Evolutionary conservation across 805 yeast species (phyloP).

Genomic region (Kuraishia ogatae): DNA sequence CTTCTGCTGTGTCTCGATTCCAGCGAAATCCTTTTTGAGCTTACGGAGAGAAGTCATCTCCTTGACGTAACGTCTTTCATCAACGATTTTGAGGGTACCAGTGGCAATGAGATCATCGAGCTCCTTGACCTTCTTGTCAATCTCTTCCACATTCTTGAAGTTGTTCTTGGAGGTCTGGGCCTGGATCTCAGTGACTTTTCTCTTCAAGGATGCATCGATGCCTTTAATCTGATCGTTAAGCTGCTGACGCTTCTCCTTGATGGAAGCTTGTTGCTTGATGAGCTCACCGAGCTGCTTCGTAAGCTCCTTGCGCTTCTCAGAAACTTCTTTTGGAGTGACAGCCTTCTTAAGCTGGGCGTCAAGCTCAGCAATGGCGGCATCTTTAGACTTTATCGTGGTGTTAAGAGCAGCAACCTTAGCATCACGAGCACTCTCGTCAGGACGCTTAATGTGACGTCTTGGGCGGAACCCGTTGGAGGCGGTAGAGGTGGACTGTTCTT

Average conservation of each 20-base stretch:
- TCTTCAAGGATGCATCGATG: slow-evolving; percentile 62
- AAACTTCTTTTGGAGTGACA: slow-evolving; percentile 37
- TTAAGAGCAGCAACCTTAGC: slow-evolving; percentile 45
- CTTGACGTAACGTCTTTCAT: slow-evolving; percentile 77
- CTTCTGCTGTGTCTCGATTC: slow-evolving; percentile 66
- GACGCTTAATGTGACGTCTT: slow-evolving; percentile 61
- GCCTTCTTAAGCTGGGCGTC: slow-evolving; percentile 48
- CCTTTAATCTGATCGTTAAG: slow-evolving; percentile 59
- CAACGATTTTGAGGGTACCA: slow-evolving; percentile 80
- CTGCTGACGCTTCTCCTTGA: slow-evolving; percentile 22
- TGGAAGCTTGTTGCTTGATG: slow-evolving; percentile 28
- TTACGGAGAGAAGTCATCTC: slow-evolving; percentile 82
- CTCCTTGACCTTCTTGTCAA: slow-evolving; percentile 52
- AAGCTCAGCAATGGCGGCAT: slow-evolving; percentile 41
- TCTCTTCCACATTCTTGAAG: slow-evolving; percentile 60
- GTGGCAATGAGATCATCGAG: slow-evolving; percentile 70
- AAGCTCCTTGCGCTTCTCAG: slow-evolving; percentile 41
- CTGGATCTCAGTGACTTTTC: slow-evolving; percentile 67
- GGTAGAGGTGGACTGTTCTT: neutral
- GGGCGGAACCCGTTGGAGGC: slow-evolving; percentile 2
- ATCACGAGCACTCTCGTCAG: slow-evolving; percentile 61
- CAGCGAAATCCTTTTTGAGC: slow-evolving; percentile 67
- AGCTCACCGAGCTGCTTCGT: slow-evolving; percentile 36
- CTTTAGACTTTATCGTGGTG: slow-evolving; percentile 56
- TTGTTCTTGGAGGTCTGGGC: slow-evolving; percentile 60